phyloP scores from a whole-genome alignment of 257 asterid genomes.

The Rhazya stricta region DNA sequence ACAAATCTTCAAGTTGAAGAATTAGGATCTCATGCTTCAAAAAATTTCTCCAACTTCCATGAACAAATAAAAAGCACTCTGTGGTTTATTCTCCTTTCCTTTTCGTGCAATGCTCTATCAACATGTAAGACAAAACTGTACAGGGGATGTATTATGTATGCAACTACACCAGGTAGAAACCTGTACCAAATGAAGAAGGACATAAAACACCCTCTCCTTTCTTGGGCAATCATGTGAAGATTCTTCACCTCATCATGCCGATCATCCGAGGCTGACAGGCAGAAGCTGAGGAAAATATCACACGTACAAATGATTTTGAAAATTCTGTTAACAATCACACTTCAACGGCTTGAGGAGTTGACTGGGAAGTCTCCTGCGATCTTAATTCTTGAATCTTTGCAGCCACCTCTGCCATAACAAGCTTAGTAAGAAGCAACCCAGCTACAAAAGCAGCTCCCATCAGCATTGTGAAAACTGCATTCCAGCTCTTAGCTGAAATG shows the following conservation, averaged over 20 bases:
- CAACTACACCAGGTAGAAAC: constrained; percentile 3
- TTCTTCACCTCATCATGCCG: constrained; percentile 17
- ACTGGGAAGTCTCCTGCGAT: constrained; percentile 22
- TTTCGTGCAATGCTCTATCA: constrained; percentile 4
- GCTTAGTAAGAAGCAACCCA: constrained; percentile 75
- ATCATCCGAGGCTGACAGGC: constrained; percentile 9
- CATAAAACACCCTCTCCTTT: constrained; percentile 16
- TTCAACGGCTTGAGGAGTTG: constrained; percentile 32
- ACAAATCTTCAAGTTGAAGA: neutral
- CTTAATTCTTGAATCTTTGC: constrained; percentile 50
- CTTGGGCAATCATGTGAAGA: neutral
- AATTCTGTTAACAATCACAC: constrained; percentile 35
- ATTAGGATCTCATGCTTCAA: neutral
- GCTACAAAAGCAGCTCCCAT: constrained; percentile 84
- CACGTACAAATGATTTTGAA: neutral
- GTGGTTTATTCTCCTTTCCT: neutral
- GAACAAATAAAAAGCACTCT: neutral
- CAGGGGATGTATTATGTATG: constrained; percentile 13
- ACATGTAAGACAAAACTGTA: constrained; percentile 25
- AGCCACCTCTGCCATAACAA: constrained; percentile 80
- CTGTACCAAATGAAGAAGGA: constrained; percentile 19
- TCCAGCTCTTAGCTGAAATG: constrained; percentile 84
- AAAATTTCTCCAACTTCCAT: neutral
- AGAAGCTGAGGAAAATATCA: neutral
- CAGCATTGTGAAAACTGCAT: constrained; percentile 79